Conservation (phyloP, 2,329 filamentous ascomycete genomes). For the Sodiomyces alkalinus region DNA sequence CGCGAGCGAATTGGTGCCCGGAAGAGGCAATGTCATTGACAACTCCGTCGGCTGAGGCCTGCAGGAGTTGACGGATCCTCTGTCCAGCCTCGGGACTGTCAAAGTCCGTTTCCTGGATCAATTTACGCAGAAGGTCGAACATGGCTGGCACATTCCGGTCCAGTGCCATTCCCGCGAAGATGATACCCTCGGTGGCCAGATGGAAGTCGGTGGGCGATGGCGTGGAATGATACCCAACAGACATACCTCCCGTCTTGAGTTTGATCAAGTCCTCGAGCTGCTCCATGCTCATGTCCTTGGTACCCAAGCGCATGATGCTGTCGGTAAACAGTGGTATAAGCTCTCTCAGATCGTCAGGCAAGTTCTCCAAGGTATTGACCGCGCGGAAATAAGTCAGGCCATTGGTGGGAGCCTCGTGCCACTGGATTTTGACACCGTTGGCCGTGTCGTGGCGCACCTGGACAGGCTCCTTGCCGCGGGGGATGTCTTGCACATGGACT, state of each 20-base stretch:
- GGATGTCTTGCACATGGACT: slow-evolving; percentile 79
- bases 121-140: slow-evolving; percentile 68
- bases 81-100: slow-evolving; percentile 65
- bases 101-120: slow-evolving; percentile 83
- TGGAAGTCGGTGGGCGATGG: slow-evolving; percentile 60
- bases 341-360: slow-evolving; percentile 72
- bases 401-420: slow-evolving; percentile 87
- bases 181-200: slow-evolving; percentile 63
- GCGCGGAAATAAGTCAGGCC: slow-evolving; percentile 92
- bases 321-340: slow-evolving; percentile 85
- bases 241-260: slow-evolving; percentile 84
- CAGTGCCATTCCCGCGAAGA: slow-evolving; percentile 73
- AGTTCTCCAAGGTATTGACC: slow-evolving; percentile 60
- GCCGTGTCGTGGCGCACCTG: slow-evolving; percentile 48
- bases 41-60: slow-evolving; percentile 75
- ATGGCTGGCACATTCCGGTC: slow-evolving; percentile 84
- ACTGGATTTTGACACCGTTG: slow-evolving; percentile 59
- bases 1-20: slow-evolving; percentile 75
- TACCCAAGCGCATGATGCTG: slow-evolving; percentile 84
- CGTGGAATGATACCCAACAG: slow-evolving; percentile 69
- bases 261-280: slow-evolving; percentile 93
- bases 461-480: slow-evolving; percentile 52
- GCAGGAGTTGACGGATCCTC: slow-evolving; percentile 74
- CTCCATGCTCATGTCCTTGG: slow-evolving; percentile 77
- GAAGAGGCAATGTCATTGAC: slow-evolving; percentile 84